phyloP scores from a whole-genome alignment of 805 yeast genomes.

The Yamadazyma endophytica region DNA sequence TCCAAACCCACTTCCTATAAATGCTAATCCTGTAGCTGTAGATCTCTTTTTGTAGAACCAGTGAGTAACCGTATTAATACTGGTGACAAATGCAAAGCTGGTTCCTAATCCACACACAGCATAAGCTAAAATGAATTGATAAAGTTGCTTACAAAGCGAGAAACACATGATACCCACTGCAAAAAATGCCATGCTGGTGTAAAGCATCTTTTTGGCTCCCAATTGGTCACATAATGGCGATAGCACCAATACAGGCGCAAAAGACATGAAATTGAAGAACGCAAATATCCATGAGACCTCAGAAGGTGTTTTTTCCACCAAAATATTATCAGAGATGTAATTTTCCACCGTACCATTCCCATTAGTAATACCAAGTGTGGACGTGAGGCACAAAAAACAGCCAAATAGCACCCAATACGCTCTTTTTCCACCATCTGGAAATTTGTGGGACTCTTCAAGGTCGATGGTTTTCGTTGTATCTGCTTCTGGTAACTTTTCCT shows the following conservation, averaged over 20 bases:
- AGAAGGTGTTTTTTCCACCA: conserved; percentile 11
- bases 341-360: conserved; percentile 18
- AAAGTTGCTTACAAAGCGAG: conserved; percentile 13
- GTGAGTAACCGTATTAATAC: conserved; percentile 17
- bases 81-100: conserved; percentile 17
- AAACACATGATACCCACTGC: conserved; percentile 17
- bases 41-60: conserved; percentile 16
- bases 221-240: conserved; percentile 20
- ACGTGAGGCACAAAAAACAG: conserved; percentile 17
- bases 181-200: conserved; percentile 11
- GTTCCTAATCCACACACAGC: conserved; percentile 17
- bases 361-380: conserved; percentile 17
- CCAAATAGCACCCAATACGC: conserved; percentile 16
- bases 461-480: too few species aligned
- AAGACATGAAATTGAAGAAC: conserved; percentile 15
- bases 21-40: conserved; percentile 18
- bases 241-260: conserved; percentile 17
- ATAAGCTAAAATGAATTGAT: conserved; percentile 19
- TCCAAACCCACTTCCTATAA: conserved; percentile 26
- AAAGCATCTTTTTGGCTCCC: conserved; percentile 15
- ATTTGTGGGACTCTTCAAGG: too few species aligned
- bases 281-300: conserved; percentile 22
- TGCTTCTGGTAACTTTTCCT: too few species aligned
- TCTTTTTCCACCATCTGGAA: conserved; percentile 19
- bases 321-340: conserved; percentile 11